phyloP scores from a whole-genome alignment of 768 basidiomycete genomes.

The Paxillus ammoniavirescens region DNA sequence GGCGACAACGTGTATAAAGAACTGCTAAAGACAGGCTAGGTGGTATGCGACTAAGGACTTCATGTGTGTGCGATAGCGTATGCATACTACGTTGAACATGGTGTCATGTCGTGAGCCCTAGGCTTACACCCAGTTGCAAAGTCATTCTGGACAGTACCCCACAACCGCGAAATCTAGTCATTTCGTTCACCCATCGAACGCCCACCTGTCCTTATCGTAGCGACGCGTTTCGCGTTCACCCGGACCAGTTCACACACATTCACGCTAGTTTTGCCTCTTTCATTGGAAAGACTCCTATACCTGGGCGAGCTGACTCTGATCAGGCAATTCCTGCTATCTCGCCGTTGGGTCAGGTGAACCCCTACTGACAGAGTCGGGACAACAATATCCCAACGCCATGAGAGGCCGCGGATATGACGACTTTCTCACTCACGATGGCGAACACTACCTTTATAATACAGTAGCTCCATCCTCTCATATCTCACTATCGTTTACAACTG shows the following conservation, averaged over 20 bases:
- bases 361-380: neutral
- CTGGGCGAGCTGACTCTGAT: neutral
- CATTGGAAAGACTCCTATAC: neutral
- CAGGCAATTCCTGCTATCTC: neutral
- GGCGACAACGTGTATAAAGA: no score
- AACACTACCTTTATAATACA: neutral
- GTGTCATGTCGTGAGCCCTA: no score
- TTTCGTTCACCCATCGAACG: neutral
- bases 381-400: conserved; percentile 15
- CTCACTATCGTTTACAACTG: neutral
- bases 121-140: neutral
- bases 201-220: neutral
- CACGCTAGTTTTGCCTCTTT: neutral
- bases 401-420: conserved; percentile 1
- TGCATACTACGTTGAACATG: no score
- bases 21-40: no score
- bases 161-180: neutral
- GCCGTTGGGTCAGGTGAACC: neutral
- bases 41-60: no score
- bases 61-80: no score
- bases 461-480: neutral
- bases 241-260: no score
- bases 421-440: conserved; percentile 11
- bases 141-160: neutral
- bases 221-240: neutral